Evolutionary conservation across 2,329 filamentous ascomycete genomes (phyloP), one percentile per base, ranked within the genome.

Genomic region (Talaromyces sp.): DNA sequence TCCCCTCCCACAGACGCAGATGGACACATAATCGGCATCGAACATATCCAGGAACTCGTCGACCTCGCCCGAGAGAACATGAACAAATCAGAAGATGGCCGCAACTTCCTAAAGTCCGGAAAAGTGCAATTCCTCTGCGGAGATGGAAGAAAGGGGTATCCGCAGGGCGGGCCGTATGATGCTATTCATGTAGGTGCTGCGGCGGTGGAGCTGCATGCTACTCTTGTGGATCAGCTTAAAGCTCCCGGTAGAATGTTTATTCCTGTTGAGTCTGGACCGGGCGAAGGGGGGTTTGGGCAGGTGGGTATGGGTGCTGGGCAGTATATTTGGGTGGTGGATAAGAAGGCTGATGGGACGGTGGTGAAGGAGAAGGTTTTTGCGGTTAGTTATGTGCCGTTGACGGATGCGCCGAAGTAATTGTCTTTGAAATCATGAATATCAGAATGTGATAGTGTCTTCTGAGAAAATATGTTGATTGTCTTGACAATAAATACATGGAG

Each of bases 121-220:
- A 85, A 83, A 5, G 91, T 93, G 49, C 81, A 82, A 65, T 96
- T 96, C 73, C 83, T 93, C 1, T 83, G 87, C 0, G 93, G 88
- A 0, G 93, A 97, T 79, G 91, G 90, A 1, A 78, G 91, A 5
- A 83, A 85, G 68, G 90, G 90, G 0, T 89, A 85, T 84, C 72
- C 82, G 1, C 85, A 84, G 78, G 65, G 79, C 72, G 72, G 86
- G 80, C 67, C 88, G 0, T 99, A 94, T 83, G 92, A 98, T 83
- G 93, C 91, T 2, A 98, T 99, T 67, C 95, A 98, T 75, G 95
- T 98, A 2, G 95, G 95, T 0, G 95, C 95, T 0, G 91, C 92
- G 7, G 94, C 94, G 0, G 85, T 80, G 27, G 85, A 88, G 73
- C 79, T 96, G 63, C 93, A 96, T 75, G 74, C 85, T 19, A 85